Evolutionary conservation across 768 basidiomycete genomes (phyloP), one percentile per base, ranked within the genome.

Genomic region (Pleurotus sapidus): DNA sequence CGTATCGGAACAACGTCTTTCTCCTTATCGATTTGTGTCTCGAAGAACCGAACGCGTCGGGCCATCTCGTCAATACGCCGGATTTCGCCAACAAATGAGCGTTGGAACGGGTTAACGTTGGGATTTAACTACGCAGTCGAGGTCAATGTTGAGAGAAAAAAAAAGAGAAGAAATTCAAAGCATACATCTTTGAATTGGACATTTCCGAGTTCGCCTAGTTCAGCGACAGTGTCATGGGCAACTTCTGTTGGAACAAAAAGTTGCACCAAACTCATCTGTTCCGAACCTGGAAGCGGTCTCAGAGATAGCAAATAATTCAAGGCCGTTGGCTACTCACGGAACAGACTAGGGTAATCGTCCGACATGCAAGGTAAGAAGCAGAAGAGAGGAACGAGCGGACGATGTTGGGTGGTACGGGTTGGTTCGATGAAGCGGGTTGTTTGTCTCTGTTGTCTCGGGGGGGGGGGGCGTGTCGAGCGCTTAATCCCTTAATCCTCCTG

Each of bases 121-220:
- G 95, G 93, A 72, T 98, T 98, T 64, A 98, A 76, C 95, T 98
- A 68, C 3, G 23, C 23, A 55, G 39, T 30, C 56, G 17, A 30
- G 25, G 58, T 42, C 56, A 60, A 24, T 24, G 39, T 46, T 15
- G 34, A 5, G 9, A n/a, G n/a, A n/a, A 34, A 38, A 25, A 30
- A 8, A 61, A 51, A 11, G 7, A 34, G 30, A 34, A 9, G 8
- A 9, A 7, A 34, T 34, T 34, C 15, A 20, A 5, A 12, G 61
- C 90, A 64, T 64, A 95, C 94, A 74, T 99, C 97, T 76, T 95
- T 96, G 75, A 98, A 97, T 70, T 98, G 94, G 24, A 98, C 90
- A 72, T 96, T 83, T 46, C 95, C 94, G 45, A 98, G 85, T 72
- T 97, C 94, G 63, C 93, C 97, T 15, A 99, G 85, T 70, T 96